A percentile compares a stretch with the other conserved stretches of the same genome.
Conservation (phyloP, 1,284 basidiomycete genomes). For the Heterobasidion occidentale region DNA sequence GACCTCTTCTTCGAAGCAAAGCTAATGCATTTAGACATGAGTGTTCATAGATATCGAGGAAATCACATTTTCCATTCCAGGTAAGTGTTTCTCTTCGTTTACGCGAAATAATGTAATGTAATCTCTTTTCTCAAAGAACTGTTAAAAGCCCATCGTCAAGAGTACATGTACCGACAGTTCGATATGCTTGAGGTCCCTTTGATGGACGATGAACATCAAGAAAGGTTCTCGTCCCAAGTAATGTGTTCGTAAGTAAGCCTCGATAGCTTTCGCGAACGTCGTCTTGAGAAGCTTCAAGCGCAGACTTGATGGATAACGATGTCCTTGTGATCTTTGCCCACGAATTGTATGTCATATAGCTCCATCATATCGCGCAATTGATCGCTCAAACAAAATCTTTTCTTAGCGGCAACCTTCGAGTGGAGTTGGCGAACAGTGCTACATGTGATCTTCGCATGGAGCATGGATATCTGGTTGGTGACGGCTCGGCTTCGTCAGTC, state of each 20-base stretch:
- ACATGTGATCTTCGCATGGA: constrained; percentile 72
- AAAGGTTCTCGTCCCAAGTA: constrained; percentile 71
- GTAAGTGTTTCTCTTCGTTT: constrained; percentile 21
- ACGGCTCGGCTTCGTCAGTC: neutral
- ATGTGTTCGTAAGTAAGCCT: constrained; percentile 67
- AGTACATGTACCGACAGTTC: constrained; percentile 67
- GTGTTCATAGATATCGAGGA: constrained; percentile 42
- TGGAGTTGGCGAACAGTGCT: constrained; percentile 68
- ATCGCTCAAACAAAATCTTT: neutral
- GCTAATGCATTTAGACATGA: constrained; percentile 1
- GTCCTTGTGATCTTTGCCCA: constrained; percentile 81
- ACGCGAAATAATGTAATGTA: too few relatives aligned
- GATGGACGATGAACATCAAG: constrained; percentile 53
- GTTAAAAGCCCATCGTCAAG: constrained; percentile 77
- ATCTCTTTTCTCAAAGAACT: constrained; percentile 40
- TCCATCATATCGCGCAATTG: neutral
- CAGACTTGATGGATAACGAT: constrained; percentile 59
- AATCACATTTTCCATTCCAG: constrained; percentile 58
- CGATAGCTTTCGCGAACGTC: too few relatives aligned
- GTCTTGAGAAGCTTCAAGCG: constrained; percentile 19
- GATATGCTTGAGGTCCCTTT: constrained; percentile 79
- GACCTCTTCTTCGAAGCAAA: neutral
- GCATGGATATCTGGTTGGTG: constrained; percentile 70
- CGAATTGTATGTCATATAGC: constrained; percentile 68
- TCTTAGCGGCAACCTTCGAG: constrained; percentile 77